phyloP scores from a whole-genome alignment of 2,329 filamentous ascomycete genomes.

The Fusarium drepaniforme region DNA sequence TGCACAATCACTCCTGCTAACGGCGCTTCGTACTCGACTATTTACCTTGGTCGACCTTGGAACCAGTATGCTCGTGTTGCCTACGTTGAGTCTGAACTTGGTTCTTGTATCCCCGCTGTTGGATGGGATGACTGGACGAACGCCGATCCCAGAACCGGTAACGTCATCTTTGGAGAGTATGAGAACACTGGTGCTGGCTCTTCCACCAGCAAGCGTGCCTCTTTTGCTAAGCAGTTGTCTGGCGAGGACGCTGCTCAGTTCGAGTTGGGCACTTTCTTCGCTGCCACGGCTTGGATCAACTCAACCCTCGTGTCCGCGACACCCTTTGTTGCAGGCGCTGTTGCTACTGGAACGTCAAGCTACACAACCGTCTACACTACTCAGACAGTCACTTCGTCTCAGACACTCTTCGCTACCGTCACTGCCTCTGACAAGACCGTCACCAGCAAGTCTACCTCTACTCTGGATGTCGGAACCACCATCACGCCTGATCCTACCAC shows the following conservation, averaged over 20 bases:
- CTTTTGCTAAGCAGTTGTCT: constrained; percentile 34
- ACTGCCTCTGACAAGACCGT: constrained; percentile 25
- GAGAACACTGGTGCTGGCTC: constrained; percentile 36
- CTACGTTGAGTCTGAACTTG: constrained; percentile 35
- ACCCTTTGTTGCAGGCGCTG: constrained; percentile 28
- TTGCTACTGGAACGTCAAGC: constrained; percentile 15
- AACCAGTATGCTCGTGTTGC: constrained; percentile 39
- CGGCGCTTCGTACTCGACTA: constrained; percentile 37
- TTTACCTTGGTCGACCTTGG: constrained; percentile 40
- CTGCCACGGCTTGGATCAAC: constrained; percentile 38
- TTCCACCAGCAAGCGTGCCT: constrained; percentile 31
- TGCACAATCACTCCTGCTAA: constrained; percentile 46
- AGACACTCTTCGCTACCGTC: constrained; percentile 28
- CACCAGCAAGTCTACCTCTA: constrained; percentile 28
- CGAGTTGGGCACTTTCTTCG: constrained; percentile 34
- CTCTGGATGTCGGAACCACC: constrained; percentile 35
- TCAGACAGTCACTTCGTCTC: constrained; percentile 26
- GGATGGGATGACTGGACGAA: constrained; percentile 41
- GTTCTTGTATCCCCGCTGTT: constrained; percentile 15
- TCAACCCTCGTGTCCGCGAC: constrained; percentile 36
- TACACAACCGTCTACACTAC: constrained; percentile 37
- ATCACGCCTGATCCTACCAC: constrained; percentile 36
- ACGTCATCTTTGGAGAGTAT: constrained; percentile 37
- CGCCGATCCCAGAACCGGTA: constrained; percentile 33
- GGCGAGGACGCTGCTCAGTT: constrained; percentile 23